Evolutionary conservation across 352 stramenopile species (phyloP).

Genomic region (Thraustotheca clavata): DNA sequence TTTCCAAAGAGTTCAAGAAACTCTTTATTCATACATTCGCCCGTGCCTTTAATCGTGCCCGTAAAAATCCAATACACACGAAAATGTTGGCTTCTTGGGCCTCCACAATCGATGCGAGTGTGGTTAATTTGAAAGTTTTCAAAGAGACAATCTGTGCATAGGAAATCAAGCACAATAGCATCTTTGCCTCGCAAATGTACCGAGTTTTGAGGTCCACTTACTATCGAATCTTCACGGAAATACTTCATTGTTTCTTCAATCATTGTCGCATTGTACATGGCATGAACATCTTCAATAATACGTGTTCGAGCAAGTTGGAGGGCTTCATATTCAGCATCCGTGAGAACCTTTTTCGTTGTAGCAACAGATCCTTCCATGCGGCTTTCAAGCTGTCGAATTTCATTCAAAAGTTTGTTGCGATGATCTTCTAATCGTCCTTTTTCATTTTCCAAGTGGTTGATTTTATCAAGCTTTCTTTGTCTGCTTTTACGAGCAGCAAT

Average conservation of each 20-base stretch:
- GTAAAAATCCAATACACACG: conserved; percentile 78
- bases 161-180: conserved; percentile 76
- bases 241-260: conserved; percentile 70
- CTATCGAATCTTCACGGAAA: conserved; percentile 83
- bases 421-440: conserved; percentile 82
- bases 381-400: conserved; percentile 72
- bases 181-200: conserved; percentile 75
- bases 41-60: conserved; percentile 60
- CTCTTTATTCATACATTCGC: conserved; percentile 83
- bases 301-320: conserved; percentile 64
- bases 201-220: conserved; percentile 78
- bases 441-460: conserved; percentile 80
- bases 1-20: conserved; percentile 80
- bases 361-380: conserved; percentile 16
- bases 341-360: conserved; percentile 49
- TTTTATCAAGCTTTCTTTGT: conserved; percentile 78
- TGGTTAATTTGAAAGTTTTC: conserved; percentile 63
- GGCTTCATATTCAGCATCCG: conserved; percentile 68
- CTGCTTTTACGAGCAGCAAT: conserved; percentile 76
- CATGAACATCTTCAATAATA: conserved; percentile 73
- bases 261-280: conserved; percentile 72
- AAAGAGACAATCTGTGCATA: conserved; percentile 81
- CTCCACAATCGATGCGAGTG: conserved; percentile 74
- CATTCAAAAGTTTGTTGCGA: conserved; percentile 77
- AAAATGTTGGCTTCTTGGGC: conserved; percentile 76